A percentile compares a stretch with the other conserved stretches of the same genome.
Conservation (phyloP, 352 stramenopile genomes). For the Sclerospora graminicola region DNA sequence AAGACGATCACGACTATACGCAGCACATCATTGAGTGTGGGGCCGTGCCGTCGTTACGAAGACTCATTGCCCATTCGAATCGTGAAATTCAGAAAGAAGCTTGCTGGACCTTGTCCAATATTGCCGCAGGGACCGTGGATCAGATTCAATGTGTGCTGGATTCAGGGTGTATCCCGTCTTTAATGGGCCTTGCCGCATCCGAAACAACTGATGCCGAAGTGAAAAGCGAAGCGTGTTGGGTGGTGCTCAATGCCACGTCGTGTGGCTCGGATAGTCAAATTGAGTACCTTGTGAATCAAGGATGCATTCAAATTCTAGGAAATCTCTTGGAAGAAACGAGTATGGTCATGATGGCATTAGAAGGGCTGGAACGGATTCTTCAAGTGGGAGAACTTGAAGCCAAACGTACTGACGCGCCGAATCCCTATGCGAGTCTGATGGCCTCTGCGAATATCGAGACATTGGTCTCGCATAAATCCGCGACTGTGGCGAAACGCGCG, state of each 20-base stretch:
- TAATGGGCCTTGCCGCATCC: slow-evolving; percentile 90
- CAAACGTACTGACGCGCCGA: slow-evolving; percentile 73
- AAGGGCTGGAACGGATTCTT: slow-evolving; percentile 95
- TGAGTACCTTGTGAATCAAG: slow-evolving; percentile 82
- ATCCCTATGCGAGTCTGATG: slow-evolving; percentile 87
- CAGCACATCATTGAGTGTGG: slow-evolving; percentile 95
- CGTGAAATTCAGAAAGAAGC: slow-evolving; percentile 98
- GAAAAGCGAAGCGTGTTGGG: slow-evolving; percentile 97
- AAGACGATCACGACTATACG: slow-evolving; percentile 90
- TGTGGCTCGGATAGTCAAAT: slow-evolving; percentile 95
- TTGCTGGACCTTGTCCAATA: slow-evolving; percentile 95
- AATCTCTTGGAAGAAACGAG: slow-evolving; percentile 92
- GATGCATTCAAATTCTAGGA: slow-evolving; percentile 80
- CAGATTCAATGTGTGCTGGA: slow-evolving; percentile 98
- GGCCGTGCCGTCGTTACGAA: slow-evolving; percentile 88
- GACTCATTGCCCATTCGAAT: slow-evolving; percentile 93
- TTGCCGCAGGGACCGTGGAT: slow-evolving; percentile 93
- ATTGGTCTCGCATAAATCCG: slow-evolving; percentile 90
- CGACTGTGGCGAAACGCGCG: slow-evolving; percentile 91
- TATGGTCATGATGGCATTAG: slow-evolving; percentile 99
- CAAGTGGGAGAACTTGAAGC: slow-evolving; percentile 89
- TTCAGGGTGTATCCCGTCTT: slow-evolving; percentile 89
- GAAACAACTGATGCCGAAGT: slow-evolving; percentile 93
- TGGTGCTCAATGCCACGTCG: slow-evolving; percentile 96
- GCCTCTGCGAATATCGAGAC: slow-evolving; percentile 88